Conservation (phyloP, 2,329 filamentous ascomycete genomes). For the Thelonectria discophora region DNA sequence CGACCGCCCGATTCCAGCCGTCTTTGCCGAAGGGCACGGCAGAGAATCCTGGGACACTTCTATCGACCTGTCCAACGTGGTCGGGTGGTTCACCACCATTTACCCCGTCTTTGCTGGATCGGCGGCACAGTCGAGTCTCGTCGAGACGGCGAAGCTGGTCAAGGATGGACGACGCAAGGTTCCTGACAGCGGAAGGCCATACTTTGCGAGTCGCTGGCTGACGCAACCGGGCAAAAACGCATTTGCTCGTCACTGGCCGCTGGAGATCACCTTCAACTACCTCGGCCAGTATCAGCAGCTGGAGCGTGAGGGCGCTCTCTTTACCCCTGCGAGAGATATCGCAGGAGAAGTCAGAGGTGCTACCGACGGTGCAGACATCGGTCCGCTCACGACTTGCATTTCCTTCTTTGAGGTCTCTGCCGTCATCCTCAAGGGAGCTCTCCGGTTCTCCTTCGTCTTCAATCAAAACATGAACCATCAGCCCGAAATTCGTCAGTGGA, state of each 20-base stretch:
- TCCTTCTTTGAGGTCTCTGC: constrained; percentile 59
- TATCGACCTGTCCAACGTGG: constrained; percentile 45
- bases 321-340: constrained; percentile 30
- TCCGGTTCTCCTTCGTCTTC: constrained; percentile 56
- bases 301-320: constrained; percentile 39
- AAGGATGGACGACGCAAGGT: constrained; percentile 33
- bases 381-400: constrained; percentile 42
- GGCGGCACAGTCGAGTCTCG: background rate
- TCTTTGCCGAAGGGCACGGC: constrained; percentile 50
- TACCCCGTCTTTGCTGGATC: constrained; percentile 40
- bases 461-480: constrained; percentile 52
- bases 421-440: constrained; percentile 53
- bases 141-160: constrained; percentile 31
- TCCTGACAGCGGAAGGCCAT: constrained; percentile 26
- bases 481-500: constrained; percentile 46
- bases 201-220: constrained; percentile 35
- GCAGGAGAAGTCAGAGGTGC: constrained; percentile 30
- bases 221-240: constrained; percentile 12
- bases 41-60: constrained; percentile 44
- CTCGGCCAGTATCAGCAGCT: constrained; percentile 44
- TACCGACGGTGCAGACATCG: constrained; percentile 27
- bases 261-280: constrained; percentile 43
- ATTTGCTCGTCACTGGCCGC: constrained; percentile 33
- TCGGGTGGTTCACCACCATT: constrained; percentile 53
- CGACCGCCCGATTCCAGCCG: constrained; percentile 39